Conservation (phyloP, 352 stramenopile genomes). For the Pythium phragmitis region DNA sequence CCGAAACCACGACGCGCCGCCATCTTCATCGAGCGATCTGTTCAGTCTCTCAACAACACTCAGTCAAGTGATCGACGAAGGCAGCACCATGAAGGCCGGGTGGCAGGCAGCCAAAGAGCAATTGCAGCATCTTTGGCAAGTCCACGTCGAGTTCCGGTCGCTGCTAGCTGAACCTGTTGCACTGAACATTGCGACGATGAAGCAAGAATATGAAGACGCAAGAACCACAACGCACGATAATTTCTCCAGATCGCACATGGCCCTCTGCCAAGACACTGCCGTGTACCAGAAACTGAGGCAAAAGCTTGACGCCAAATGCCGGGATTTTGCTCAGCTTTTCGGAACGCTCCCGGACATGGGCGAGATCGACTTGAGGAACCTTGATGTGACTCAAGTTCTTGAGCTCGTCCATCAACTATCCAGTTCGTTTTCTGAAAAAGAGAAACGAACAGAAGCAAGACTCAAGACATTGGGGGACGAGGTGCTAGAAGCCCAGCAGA, state of each 20-base stretch:
- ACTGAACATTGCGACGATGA: conserved; percentile 76
- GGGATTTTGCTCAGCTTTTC: conserved; percentile 30
- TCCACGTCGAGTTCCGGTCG: conserved; percentile 81
- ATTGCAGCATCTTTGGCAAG: conserved; percentile 53
- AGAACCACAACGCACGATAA: conserved; percentile 57
- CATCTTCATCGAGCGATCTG: conserved; percentile 23
- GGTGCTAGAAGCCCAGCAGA: conserved; percentile 34
- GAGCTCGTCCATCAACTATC: conserved; percentile 26
- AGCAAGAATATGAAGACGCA: conserved; percentile 71
- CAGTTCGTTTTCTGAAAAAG: conserved; percentile 26
- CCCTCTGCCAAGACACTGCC: conserved; percentile 46
- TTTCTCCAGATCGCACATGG: conserved; percentile 50
- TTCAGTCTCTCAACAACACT: conserved; percentile 20
- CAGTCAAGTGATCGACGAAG: conserved; percentile 46
- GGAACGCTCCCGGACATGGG: conserved; percentile 25
- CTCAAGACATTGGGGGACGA: conserved; percentile 38
- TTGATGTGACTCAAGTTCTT: conserved; percentile 24
- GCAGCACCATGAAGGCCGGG: conserved; percentile 46
- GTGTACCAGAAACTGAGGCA: conserved; percentile 54
- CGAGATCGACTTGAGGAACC: conserved; percentile 25
- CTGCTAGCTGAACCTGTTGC: conserved; percentile 68
- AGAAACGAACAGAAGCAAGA: conserved; percentile 27
- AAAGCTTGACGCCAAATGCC: conserved; percentile 54
- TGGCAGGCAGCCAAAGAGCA: conserved; percentile 67
- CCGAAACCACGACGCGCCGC: conserved; percentile 42